A percentile compares a stretch with the other conserved stretches of the same genome.
phyloP scores from a whole-genome alignment of 1,284 basidiomycete genomes.

The Leccinum pallidistipes region DNA sequence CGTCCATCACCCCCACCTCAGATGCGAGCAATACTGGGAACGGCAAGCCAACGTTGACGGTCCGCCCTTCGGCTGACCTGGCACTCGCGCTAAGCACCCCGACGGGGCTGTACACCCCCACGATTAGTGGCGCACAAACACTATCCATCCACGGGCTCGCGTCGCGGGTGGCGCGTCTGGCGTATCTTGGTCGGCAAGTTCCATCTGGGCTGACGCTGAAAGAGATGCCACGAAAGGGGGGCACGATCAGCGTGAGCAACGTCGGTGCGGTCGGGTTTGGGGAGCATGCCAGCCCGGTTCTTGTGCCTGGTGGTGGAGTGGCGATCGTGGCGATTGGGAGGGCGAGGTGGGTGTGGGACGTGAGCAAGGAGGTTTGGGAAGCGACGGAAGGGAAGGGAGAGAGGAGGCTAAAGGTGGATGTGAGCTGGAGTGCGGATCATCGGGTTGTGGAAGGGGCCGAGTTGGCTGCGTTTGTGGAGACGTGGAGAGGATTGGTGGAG shows the following conservation, averaged over 20 bases:
- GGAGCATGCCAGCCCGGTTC: constrained; percentile 71
- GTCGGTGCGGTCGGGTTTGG: constrained; percentile 80
- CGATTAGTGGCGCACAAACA: constrained; percentile 62
- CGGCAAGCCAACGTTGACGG: constrained; percentile 60
- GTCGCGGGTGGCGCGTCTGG: constrained; percentile 59
- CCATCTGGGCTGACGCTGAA: constrained; percentile 62
- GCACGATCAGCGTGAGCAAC: constrained; percentile 87
- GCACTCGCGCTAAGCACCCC: constrained; percentile 78
- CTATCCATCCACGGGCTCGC: constrained; percentile 68
- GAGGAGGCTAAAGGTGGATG: constrained; percentile 67
- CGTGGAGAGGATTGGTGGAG: constrained; percentile 87
- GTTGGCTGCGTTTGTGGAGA: constrained; percentile 87
- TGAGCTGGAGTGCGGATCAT: constrained; percentile 92
- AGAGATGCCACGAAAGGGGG: constrained; percentile 68
- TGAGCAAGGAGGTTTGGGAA: constrained; percentile 39
- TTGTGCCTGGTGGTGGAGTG: constrained; percentile 87
- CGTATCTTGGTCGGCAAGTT: constrained; percentile 62
- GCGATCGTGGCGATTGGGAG: constrained; percentile 90
- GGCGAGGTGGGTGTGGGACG: constrained; percentile 82
- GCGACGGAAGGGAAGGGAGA: constrained; percentile 40
- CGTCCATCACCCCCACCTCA: constrained; percentile 57
- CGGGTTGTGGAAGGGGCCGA: constrained; percentile 92
- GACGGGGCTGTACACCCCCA: constrained; percentile 86
- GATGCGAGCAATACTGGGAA: constrained; percentile 16
- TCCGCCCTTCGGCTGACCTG: constrained; percentile 74